A percentile compares a stretch with the other conserved stretches of the same genome.
Evolutionary conservation across 2,329 filamentous ascomycete genomes (phyloP).

Genomic region (Stachybotrys elegans): DNA sequence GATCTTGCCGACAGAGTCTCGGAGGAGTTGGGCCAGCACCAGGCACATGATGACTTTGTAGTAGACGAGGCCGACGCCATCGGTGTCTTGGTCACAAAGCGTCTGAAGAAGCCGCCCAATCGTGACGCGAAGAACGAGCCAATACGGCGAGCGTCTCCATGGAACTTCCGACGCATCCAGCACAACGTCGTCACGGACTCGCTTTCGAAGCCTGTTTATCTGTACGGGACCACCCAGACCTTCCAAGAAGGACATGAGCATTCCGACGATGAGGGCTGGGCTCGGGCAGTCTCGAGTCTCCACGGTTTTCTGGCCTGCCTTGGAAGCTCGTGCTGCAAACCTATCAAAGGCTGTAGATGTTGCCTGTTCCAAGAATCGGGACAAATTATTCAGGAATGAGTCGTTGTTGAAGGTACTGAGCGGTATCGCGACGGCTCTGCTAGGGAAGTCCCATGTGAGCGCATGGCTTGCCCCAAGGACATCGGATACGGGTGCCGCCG

Average conservation of each 20-base stretch:
- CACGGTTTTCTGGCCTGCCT: constrained; percentile 40
- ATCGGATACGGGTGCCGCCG: constrained; percentile 43
- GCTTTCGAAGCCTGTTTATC: constrained; percentile 43
- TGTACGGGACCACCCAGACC: constrained; percentile 38
- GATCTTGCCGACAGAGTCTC: constrained; percentile 21
- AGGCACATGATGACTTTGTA: constrained; percentile 56
- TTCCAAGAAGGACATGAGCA: constrained; percentile 57
- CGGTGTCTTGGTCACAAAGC: constrained; percentile 25
- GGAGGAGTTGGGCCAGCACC: constrained; percentile 41
- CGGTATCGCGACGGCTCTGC: constrained; percentile 42
- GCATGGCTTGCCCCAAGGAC: constrained; percentile 47
- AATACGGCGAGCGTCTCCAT: constrained; percentile 59
- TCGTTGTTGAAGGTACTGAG: constrained; percentile 14
- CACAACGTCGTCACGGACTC: constrained; percentile 58
- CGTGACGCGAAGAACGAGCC: constrained; percentile 57
- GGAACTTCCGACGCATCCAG: constrained; percentile 42
- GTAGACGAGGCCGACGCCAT: constrained; percentile 26
- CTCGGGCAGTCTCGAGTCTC: constrained; percentile 54
- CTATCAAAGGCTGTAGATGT: constrained; percentile 45
- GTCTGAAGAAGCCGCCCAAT: constrained; percentile 45
- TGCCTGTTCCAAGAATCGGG: constrained; percentile 50
- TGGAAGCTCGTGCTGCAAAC: constrained; percentile 47
- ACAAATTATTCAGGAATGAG: constrained; percentile 42
- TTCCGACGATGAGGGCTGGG: constrained; percentile 52
- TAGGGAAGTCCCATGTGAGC: constrained; percentile 58